Evolutionary conservation across 441 rosid genomes (phyloP).

Genomic region (Viola pubescens): DNA sequence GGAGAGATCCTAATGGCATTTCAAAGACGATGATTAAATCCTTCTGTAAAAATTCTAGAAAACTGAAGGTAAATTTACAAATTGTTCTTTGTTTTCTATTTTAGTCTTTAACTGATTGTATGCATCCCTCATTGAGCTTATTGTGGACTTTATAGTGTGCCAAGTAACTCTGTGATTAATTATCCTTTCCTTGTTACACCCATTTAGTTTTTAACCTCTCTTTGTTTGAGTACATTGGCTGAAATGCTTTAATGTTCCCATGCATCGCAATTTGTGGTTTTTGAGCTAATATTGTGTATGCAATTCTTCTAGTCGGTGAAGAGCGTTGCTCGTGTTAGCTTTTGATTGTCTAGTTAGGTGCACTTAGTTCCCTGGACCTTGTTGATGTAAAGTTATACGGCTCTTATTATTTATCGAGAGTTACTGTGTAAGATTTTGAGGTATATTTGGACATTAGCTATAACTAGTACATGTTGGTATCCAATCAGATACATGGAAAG

Average conservation of each 20-base stretch:
- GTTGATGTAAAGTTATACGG: neutral
- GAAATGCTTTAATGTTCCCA: neutral
- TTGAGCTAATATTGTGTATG: neutral
- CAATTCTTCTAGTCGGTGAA: neutral
- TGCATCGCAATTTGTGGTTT: neutral
- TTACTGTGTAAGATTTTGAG: too few relatives aligned
- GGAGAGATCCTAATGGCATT: slow-evolving; percentile 62
- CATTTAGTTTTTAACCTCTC: neutral
- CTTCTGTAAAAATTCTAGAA: slow-evolving; percentile 91
- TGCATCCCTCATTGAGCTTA: neutral
- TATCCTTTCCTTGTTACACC: too few relatives aligned
- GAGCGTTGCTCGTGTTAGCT: neutral
- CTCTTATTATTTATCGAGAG: neutral
- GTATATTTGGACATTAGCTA: too few relatives aligned
- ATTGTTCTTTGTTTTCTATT: neutral
- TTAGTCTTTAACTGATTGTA: neutral
- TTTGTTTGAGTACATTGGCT: neutral
- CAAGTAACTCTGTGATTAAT: too few relatives aligned
- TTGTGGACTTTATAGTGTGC: neutral
- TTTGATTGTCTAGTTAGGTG: slow-evolving; percentile 2
- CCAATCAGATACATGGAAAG: neutral
- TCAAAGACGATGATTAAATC: slow-evolving; percentile 52
- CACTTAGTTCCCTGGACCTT: neutral
- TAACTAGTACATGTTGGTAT: neutral
- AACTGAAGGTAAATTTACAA: slow-evolving; percentile 54